Base-by-base conservation (phyloP, 352 stramenopile species). In the Pythium inflatum region DNA sequence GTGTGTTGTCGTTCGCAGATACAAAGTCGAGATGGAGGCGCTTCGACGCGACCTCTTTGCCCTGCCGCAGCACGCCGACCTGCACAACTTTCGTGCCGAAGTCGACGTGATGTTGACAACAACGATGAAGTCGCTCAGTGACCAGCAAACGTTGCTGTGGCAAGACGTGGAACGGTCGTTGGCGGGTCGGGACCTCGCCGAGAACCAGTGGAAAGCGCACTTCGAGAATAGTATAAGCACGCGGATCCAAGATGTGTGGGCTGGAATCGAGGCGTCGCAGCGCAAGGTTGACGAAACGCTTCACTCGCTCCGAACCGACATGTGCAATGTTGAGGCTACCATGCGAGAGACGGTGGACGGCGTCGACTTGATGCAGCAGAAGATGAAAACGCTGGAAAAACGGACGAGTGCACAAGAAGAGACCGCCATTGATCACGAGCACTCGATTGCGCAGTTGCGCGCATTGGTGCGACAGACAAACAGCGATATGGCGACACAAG, bases 201-300 rank as follows among this genome's bases (percentile, higher is more conserved):
- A 85, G 61, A 90, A 90, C 60, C 64, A 82, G 33, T 91, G 81
- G 81, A 91, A 91, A 54, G 51, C 79, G 0, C 57, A 71, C 6
- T 91, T 89, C 48, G 81, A 89, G 22, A 63, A 65, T 5, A 75
- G 66, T 3, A 81, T 91, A 25, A 73, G 67, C 0, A 71, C 76
- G 18, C 83, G 81, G 0, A 83, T 91, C 24, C 63, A 85, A 33
- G 76, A 89, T 62, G 66, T 91, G 14, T 91, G 81, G 83, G 72
- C 76, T 4, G 78, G 74, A 4, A 22, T 90, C 40, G 71, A 84
- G 38, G 70, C 73, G 12, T 65, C 78, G 12, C 63, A 77, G 6
- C 45, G 62, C 2, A 82, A 81, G 28, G 57, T 85, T 6, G 60
- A 86, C 48, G 71, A 87, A 57, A 70, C 24, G 30, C 61, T 85